Evolutionary conservation across 1,284 basidiomycete species (phyloP).

Genomic region (Sanghuangporus baumii): DNA sequence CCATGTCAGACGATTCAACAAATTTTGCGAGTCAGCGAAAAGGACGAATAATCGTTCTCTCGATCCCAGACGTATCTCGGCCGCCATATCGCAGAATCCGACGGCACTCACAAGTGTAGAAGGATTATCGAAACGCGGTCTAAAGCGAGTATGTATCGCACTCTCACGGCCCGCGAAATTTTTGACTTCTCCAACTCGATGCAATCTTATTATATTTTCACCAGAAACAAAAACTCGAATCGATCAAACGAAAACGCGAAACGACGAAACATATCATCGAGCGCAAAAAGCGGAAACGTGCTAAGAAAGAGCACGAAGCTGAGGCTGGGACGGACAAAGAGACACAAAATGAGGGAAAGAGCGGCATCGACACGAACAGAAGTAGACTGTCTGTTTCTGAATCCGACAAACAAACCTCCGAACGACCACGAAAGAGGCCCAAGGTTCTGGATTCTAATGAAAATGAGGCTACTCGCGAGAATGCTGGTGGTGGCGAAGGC

Average conservation of each 20-base stretch:
- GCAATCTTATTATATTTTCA: background rate
- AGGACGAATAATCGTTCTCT: slow-evolving; percentile 32
- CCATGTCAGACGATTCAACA: slow-evolving; percentile 53
- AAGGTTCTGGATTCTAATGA: slow-evolving; percentile 19
- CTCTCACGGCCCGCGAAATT: background rate
- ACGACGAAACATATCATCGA: slow-evolving; percentile 31
- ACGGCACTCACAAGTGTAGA: slow-evolving; percentile 21
- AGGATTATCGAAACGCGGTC: slow-evolving; percentile 45
- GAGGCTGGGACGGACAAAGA: too few species aligned
- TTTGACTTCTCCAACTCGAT: background rate
- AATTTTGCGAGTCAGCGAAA: slow-evolving; percentile 39
- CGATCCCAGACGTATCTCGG: slow-evolving; percentile 44
- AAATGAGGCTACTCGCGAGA: background rate
- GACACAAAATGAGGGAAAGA: background rate
- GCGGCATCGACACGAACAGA: background rate
- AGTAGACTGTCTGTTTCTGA: slow-evolving; percentile 17
- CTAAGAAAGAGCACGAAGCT: background rate
- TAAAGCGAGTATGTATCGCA: slow-evolving; percentile 43
- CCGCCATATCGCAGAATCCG: slow-evolving; percentile 20
- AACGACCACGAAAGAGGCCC: slow-evolving; percentile 26
- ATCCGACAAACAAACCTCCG: slow-evolving; percentile 6
- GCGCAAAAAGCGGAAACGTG: slow-evolving; percentile 10
- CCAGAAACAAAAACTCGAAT: slow-evolving; percentile 38
- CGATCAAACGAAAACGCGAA: slow-evolving; percentile 35
- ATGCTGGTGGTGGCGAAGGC: background rate